Evolutionary conservation across 2,329 filamentous ascomycete species (phyloP).

Genomic region (Cordyceps fumosorosea): DNA sequence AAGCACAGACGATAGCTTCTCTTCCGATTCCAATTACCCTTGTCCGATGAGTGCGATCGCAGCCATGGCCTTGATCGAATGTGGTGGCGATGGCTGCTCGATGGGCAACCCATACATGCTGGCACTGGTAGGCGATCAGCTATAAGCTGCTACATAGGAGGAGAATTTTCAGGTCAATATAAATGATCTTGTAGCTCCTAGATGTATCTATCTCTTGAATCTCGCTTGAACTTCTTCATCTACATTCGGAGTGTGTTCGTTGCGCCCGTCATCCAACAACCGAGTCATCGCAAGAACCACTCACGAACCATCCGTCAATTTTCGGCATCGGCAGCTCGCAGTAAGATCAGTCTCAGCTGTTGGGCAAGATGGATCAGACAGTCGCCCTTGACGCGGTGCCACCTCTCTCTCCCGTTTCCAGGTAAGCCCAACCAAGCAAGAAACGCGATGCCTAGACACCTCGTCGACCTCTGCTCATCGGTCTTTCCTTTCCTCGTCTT

Average conservation of each 20-base stretch:
- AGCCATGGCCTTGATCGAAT: not conserved
- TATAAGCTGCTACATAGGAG: not conserved
- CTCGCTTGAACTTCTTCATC: not conserved
- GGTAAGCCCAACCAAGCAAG: not conserved
- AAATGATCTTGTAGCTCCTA: not conserved
- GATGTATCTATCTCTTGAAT: not conserved
- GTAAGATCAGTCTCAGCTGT: not conserved
- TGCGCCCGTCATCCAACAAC: not conserved
- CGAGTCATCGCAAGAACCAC: not conserved
- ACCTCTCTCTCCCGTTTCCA: conserved; percentile 8
- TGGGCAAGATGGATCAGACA: conserved; percentile 6
- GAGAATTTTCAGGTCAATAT: not conserved
- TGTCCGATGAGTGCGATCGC: not conserved
- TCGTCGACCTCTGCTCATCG: not conserved
- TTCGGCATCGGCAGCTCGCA: not conserved
- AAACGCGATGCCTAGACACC: not conserved
- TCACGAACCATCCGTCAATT: not conserved
- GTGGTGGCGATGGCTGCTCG: too few species aligned
- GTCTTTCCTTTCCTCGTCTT: not conserved
- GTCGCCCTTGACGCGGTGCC: conserved; percentile 7
- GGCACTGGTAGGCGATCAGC: not conserved
- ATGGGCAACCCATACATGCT: not conserved
- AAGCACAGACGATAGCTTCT: not conserved
- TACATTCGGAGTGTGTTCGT: not conserved
- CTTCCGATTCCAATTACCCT: not conserved